Evolutionary conservation across 495 filamentous ascomycete genomes (phyloP).

Genomic region (Lentithecium fluviatile): DNA sequence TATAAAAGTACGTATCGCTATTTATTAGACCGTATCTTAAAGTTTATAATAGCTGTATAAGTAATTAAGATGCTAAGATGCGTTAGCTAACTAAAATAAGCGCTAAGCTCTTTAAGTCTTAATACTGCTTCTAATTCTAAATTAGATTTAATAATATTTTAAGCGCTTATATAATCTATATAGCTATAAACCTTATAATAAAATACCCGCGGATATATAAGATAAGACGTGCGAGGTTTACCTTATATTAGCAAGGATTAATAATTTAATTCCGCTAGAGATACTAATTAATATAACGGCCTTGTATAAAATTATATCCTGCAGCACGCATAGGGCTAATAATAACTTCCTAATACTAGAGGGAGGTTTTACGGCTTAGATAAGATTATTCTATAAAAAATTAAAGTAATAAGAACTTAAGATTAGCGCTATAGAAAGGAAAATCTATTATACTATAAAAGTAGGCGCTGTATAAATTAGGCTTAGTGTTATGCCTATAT

Average conservation of each 20-base stretch:
- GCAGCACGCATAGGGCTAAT: constrained; percentile 14
- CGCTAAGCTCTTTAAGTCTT: constrained; percentile 6
- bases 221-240: constrained; percentile 7
- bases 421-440: constrained; percentile 17
- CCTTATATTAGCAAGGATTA: too few species aligned
- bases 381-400: constrained; percentile 18
- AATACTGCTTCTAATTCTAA: constrained; percentile 7
- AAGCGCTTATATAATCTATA: background rate
- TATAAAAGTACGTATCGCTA: constrained; percentile 9
- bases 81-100: constrained; percentile 6
- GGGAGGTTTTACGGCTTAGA: constrained; percentile 10
- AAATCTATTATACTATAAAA: constrained; percentile 23
- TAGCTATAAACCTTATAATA: constrained; percentile 7
- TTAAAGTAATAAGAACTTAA: constrained; percentile 9
- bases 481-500: too few species aligned
- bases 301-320: too few species aligned
- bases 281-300: too few species aligned
- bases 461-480: too few species aligned
- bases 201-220: constrained; percentile 5
- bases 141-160: constrained; percentile 4
- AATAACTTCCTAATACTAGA: constrained; percentile 12
- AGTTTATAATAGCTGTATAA: constrained; percentile 9
- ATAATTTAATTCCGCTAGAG: too few species aligned
- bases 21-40: constrained; percentile 2
- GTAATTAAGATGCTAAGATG: constrained; percentile 4